Evolutionary conservation across 2,329 filamentous ascomycete species (phyloP), one percentile per base, ranked within the genome.

Genomic region (Nigrospora osmanthi): DNA sequence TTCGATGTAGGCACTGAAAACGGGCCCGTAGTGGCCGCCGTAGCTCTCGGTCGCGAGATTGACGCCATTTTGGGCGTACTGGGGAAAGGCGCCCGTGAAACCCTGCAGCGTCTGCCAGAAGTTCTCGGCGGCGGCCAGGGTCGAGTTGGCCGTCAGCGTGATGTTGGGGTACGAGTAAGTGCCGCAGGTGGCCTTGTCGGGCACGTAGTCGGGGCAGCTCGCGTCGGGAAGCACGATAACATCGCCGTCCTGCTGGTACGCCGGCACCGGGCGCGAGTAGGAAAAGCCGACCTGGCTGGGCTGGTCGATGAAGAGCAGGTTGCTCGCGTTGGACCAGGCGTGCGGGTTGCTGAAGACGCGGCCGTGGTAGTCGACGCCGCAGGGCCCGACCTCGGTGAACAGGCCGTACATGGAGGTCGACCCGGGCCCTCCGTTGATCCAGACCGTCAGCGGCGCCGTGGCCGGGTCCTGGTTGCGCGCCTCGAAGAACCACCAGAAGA

Each of bases 91-190:
- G 3, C 78, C 78, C 71, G 80, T 78, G 59, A 83, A 82, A 1
- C 76, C 78, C 54, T 81, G 78, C 23, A 81, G 55, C 0, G 75
- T 77, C 58, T 73, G 76, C 74, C 75, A 82, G 63, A 82, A 77
- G 44, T 73, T 74, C 1, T 75, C 75, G 4, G 78, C 78, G 3
- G 77, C 76, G 44, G 59, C 63, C 14, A 63, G 52, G 1, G 76
- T 81, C 10, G 67, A 66, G 52, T 78, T 76, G 11, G 74, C 71
- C 1, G 73, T 78, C 39, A 75, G 53, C 1, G 66, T 69, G 11
- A 67, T 54, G 47, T 78, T 71, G 0, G 71, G 66, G 44, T 70
- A 69, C 12, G 72, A 75, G 52, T 74, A 81, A 1, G 78, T 81
- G 11, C 75, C 77, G 52, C 78, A 81, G 12, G 35, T 39, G 34